Evolutionary conservation across 192 early-diverging fungal species (phyloP), one percentile per base, ranked within the genome.

Genomic region (Chytriomyces sp.): DNA sequence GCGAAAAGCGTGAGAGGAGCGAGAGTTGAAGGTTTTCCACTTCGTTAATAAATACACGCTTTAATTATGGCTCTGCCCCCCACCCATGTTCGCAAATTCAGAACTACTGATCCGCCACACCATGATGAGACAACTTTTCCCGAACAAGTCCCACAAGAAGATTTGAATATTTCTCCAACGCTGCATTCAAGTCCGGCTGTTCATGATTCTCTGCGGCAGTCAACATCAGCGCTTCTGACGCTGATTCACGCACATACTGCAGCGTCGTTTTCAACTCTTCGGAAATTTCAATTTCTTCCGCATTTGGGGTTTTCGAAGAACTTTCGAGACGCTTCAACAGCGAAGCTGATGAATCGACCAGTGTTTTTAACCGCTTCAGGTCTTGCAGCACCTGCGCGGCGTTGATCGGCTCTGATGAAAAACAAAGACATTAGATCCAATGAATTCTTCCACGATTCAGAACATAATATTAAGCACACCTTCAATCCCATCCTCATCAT

Each of bases 131-230:
- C 77, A 84, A 64, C 74, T 84, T 84, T 20, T 69, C 60, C 47
- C 72, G 8, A 43, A 84, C 83, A 16, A 84, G 10, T 28, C 68
- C 78, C 9, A 84, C 83, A 20, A 84, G 53, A 43, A 82, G 8
- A 45, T 76, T 66, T 35, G 83, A 84, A 76, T 84, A 84, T 62
- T 64, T 71, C 59, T 84, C 83, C 45, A 84, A 63, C 60, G 65
- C 10, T 5, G 23, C 60, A 16, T 23, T 61, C 64, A 68, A 64
- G 9, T 47, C 62, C 7, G 47, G 43, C 10, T 16, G 13, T 68
- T 73, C 50, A n/a, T 23, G 61, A 11, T 43, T 23, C 45, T n/a
- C 66, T 7, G 49, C 74, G 23, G 35, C 60, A 20, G 16, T 57
- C 53, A 57, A 20, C 20, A 13, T 57, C 72, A 80, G 47, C 4